A percentile compares a stretch with the other conserved stretches of the same genome.
Conservation (phyloP, 2,329 filamentous ascomycete genomes). For the Boeremia lycopersici region DNA sequence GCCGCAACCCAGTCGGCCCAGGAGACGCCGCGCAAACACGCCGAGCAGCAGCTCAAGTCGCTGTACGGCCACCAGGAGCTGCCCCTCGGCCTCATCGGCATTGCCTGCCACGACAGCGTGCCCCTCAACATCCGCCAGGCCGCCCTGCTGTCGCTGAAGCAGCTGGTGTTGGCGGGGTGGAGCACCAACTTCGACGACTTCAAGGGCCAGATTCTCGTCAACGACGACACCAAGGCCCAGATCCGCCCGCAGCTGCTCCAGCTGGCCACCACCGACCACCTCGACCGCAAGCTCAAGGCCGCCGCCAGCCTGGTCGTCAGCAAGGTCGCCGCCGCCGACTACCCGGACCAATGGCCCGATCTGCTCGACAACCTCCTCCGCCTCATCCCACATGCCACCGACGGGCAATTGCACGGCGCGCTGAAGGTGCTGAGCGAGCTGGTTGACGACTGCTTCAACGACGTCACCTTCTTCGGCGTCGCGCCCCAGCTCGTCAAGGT, state of each 20-base stretch:
- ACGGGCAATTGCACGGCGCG: slow-evolving; percentile 85
- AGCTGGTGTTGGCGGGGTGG: slow-evolving; percentile 87
- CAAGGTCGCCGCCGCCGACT: slow-evolving; percentile 93
- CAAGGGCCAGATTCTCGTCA: slow-evolving; percentile 69
- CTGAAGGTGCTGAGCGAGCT: slow-evolving; percentile 87
- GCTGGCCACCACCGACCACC: slow-evolving; percentile 73
- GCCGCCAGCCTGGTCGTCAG: slow-evolving; percentile 88
- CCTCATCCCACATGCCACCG: slow-evolving; percentile 75
- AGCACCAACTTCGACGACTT: slow-evolving; percentile 75
- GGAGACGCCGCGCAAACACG: slow-evolving; percentile 79
- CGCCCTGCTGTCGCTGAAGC: slow-evolving; percentile 78
- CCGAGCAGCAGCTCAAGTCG: slow-evolving; percentile 80
- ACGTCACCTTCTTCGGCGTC: slow-evolving; percentile 92
- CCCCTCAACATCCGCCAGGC: slow-evolving; percentile 79
- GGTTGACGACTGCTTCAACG: slow-evolving; percentile 90
- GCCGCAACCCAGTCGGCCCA: slow-evolving; percentile 81
- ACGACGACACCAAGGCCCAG: slow-evolving; percentile 73
- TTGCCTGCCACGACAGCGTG: slow-evolving; percentile 77
- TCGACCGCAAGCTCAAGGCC: slow-evolving; percentile 84
- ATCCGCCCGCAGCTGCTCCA: slow-evolving; percentile 77
- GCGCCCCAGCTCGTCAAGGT: slow-evolving; percentile 84
- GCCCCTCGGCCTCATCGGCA: slow-evolving; percentile 77
- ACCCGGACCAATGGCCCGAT: slow-evolving; percentile 92
- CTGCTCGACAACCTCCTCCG: slow-evolving; percentile 81
- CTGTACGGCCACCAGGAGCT: slow-evolving; percentile 73